Base-by-base conservation (phyloP, 2,329 filamentous ascomycete genomes). In the Pseudogymnoascus sp. region DNA sequence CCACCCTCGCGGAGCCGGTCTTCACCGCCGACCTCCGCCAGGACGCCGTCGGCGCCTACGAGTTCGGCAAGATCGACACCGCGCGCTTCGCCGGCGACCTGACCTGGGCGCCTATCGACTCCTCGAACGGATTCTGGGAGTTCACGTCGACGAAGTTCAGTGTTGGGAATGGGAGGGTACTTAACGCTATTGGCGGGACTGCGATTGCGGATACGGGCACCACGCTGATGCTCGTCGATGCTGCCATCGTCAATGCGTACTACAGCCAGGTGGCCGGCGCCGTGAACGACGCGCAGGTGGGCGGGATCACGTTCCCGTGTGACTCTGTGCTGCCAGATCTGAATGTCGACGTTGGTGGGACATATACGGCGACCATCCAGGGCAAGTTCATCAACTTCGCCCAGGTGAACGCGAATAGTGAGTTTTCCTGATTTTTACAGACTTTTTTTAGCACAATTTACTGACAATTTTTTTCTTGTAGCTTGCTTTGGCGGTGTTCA, bases 401-500 rank as follows among this genome's bases (percentile, higher is more conserved):
- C 1, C 69, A 76, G 28, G 76, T 85, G 8, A 76, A 79, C 57
- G 77, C 77, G 61, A 79, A 79, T 45, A 83, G 81, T 83, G 77
- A 77, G 81, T 79, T 36, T 37, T 11, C 16, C 37, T n/a, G 11
- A 60, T 23, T 48, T 60, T 67, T 61, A 62, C 65, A 51, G 28
- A 62, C n/a, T 10, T 63, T 11, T 60, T 61, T 60, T 34, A 23
- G 25, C 1, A 11, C 25, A 34, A 13, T 11, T 19, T 69, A 54
- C 69, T 6, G 13, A 3, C 3, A 7, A 19, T 54, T n/a, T 3
- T 21, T 1, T 60, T 23, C 25, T 34, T 31, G 28, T 64, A 82
- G 80, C 78, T 63, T 90, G 88, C 78, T 90, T 88, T 68, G 88
- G 87, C 65, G 87, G 86, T 69, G 76, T 90, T 16, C 88, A 90